Evolutionary conservation across 768 basidiomycete species (phyloP).

Genomic region (Suillus brevipes): DNA sequence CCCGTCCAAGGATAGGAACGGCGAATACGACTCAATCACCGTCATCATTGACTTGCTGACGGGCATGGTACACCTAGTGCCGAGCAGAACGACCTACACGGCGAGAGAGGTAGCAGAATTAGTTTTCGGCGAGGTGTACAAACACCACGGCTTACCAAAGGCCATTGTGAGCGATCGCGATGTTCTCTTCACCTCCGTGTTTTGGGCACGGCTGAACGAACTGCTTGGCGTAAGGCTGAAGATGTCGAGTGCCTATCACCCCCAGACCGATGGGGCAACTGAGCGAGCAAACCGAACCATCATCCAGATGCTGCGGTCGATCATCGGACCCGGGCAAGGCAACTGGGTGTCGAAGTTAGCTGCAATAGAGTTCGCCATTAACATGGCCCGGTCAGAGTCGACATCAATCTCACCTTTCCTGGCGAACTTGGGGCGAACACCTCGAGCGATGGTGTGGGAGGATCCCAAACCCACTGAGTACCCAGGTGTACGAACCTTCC

Average conservation of each 20-base stretch:
- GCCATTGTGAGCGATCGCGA: slow-evolving; percentile 27
- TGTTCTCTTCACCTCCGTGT: not conserved
- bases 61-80: slow-evolving; percentile 26
- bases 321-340: fast-evolving
- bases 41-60: slow-evolving; percentile 14
- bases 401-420: too few relatives aligned
- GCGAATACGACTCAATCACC: too few relatives aligned
- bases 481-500: too few relatives aligned
- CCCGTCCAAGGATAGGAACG: too few relatives aligned
- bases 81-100: slow-evolving; percentile 23
- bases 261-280: too few relatives aligned
- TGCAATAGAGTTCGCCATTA: not conserved
- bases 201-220: too few relatives aligned
- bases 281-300: too few relatives aligned
- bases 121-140: slow-evolving; percentile 36
- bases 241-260: too few relatives aligned
- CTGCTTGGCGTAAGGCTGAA: too few relatives aligned
- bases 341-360: not conserved
- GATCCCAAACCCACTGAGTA: not conserved
- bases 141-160: slow-evolving; percentile 19
- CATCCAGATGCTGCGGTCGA: too few relatives aligned
- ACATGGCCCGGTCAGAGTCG: too few relatives aligned
- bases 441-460: not conserved
- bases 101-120: slow-evolving; percentile 38
- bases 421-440: not conserved